phyloP scores from a whole-genome alignment of 768 basidiomycete species.

The Russula griseocarnosa region DNA sequence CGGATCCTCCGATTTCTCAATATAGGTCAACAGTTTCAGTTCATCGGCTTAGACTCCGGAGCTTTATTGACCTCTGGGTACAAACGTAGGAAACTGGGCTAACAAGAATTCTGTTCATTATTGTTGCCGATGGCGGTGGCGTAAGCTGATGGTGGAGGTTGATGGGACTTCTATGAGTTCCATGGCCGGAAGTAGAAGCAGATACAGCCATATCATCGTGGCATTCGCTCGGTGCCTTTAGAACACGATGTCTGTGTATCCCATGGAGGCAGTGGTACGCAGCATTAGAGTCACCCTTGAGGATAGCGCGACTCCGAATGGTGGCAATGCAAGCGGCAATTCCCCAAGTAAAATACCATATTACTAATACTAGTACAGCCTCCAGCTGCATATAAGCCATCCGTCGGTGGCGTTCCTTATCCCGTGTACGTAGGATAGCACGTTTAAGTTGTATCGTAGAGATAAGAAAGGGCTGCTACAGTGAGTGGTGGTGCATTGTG shows the following conservation, averaged over 20 bases:
- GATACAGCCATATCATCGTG: neutral
- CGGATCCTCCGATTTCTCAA: neutral
- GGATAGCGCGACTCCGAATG: neutral
- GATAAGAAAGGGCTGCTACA: too few species aligned
- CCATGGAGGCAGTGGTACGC: neutral
- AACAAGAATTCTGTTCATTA: neutral
- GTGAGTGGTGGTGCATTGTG: too few species aligned
- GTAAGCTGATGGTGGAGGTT: neutral
- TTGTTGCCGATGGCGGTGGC: neutral
- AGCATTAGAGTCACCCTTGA: neutral
- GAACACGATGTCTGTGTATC: neutral
- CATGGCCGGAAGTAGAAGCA: neutral
- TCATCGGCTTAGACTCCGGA: neutral
- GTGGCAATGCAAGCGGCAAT: neutral
- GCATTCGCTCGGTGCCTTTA: neutral
- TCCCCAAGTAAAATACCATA: neutral
- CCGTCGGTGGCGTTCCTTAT: too few species aligned
- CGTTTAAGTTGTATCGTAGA: too few species aligned
- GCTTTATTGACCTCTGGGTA: neutral
- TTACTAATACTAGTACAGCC: too few species aligned
- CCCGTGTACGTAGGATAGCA: too few species aligned
- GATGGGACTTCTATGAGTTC: neutral
- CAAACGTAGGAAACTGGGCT: neutral
- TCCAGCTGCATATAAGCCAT: too few species aligned
- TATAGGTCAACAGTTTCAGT: neutral